These are phyloP conservation scores for Nepenthes alata DNA, from an alignment of 179 eudicot genomes.

Conservation along the genomic window DNA sequence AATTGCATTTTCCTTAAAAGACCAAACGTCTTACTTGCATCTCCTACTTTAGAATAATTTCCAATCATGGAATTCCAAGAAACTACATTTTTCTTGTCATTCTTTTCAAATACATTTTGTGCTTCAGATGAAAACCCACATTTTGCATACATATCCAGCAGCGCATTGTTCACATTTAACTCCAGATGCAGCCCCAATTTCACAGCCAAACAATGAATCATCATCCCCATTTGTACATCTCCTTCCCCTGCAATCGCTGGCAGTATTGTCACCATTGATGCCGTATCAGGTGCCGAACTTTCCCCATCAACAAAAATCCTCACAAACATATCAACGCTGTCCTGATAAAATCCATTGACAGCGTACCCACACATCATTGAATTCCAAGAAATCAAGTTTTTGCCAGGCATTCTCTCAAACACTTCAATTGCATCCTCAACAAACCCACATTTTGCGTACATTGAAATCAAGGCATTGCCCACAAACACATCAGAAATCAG, in stretches of 20 bases:
- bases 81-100: slow-evolving; percentile 32
- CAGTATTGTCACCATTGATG: slow-evolving; percentile 46
- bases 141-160: slow-evolving; percentile 68
- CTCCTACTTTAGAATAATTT: slow-evolving; percentile 32
- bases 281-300: slow-evolving; percentile 39
- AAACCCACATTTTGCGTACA: slow-evolving; percentile 45
- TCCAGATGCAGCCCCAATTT: slow-evolving; percentile 33
- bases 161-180: slow-evolving; percentile 45
- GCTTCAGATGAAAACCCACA: slow-evolving; percentile 41
- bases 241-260: slow-evolving; percentile 45
- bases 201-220: slow-evolving; percentile 48
- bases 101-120: slow-evolving; percentile 32
- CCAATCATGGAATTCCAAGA: slow-evolving; percentile 70
- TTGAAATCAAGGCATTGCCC: slow-evolving; percentile 43
- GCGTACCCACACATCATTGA: slow-evolving; percentile 37
- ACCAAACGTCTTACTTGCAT: slow-evolving; percentile 18
- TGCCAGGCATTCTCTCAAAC: slow-evolving; percentile 36
- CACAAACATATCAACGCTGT: slow-evolving; percentile 30
- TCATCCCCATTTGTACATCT: slow-evolving; percentile 31
- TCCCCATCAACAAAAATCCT: slow-evolving; percentile 26
- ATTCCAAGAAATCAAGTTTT: slow-evolving; percentile 69
- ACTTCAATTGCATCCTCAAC: slow-evolving; percentile 37
- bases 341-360: slow-evolving; percentile 28
- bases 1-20: slow-evolving; percentile 35
- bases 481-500: slow-evolving; percentile 47